These are phyloP conservation scores for Leccinum huronense DNA, from an alignment of 1,284 basidiomycete species.

Conservation along the genomic window DNA sequence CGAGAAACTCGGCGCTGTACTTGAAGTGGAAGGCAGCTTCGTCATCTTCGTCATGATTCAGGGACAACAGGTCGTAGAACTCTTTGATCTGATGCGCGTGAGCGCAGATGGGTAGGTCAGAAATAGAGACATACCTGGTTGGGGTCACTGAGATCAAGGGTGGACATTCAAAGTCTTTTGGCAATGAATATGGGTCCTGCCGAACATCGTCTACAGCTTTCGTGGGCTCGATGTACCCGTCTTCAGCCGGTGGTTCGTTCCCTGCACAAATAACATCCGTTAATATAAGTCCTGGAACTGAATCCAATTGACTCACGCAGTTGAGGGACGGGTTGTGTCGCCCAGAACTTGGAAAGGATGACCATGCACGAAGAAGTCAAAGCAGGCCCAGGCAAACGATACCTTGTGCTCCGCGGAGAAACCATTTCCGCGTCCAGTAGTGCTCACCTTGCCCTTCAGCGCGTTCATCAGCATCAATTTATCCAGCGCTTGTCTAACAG, in stretches of 20 bases:
- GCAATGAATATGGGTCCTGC: slow-evolving; percentile 85
- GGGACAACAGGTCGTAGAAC: slow-evolving; percentile 87
- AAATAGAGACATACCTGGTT: slow-evolving; percentile 51
- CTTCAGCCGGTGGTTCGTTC: slow-evolving; percentile 63
- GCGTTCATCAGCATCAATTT: slow-evolving; percentile 74
- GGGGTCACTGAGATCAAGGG: slow-evolving; percentile 77
- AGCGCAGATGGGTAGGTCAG: slow-evolving; percentile 6
- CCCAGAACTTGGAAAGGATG: slow-evolving; percentile 74
- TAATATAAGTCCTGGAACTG: slow-evolving; percentile 6
- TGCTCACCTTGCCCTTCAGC: slow-evolving; percentile 64
- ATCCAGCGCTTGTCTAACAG: slow-evolving; percentile 59
- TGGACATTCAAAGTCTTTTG: slow-evolving; percentile 91
- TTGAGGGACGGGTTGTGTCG: slow-evolving; percentile 93
- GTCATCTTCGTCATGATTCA: slow-evolving; percentile 97
- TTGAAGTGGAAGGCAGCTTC: slow-evolving; percentile 95
- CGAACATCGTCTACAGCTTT: slow-evolving; percentile 78
- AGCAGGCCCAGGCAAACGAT: slow-evolving; percentile 20
- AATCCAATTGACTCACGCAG: slow-evolving; percentile 45
- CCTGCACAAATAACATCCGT: slow-evolving; percentile 40
- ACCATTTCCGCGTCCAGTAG: slow-evolving; percentile 72
- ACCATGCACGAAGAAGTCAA: slow-evolving; percentile 12
- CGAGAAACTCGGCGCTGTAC: slow-evolving; percentile 92
- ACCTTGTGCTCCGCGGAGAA: slow-evolving; percentile 87
- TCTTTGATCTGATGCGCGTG: slow-evolving; percentile 69
- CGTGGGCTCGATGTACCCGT: slow-evolving; percentile 89